Percentiles rank a stretch among this genome's conserved stretches.
These are phyloP conservation scores for Apostasia shenzhenica DNA, from an alignment of 106 monocot genomes.

Conservation along the genomic window DNA sequence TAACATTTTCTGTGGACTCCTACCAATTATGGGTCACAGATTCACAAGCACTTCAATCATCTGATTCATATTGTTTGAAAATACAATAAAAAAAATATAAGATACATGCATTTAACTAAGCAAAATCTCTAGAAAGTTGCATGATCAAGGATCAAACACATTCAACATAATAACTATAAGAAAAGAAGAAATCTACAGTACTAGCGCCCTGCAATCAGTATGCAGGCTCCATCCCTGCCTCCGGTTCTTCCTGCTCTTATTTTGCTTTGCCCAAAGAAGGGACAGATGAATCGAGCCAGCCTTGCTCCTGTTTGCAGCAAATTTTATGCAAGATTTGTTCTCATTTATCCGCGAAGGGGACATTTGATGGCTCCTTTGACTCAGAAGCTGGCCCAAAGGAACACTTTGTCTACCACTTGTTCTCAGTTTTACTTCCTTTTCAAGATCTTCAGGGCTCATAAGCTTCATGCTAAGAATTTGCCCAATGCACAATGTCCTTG, in stretches of 20 bases:
- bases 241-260: conserved; percentile 35
- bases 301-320: conserved; percentile 36
- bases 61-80: too few species aligned
- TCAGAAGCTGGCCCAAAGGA: conserved; percentile 54
- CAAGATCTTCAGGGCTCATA: conserved; percentile 21
- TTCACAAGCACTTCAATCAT: too few species aligned
- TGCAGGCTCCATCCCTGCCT: conserved; percentile 3
- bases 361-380: conserved; percentile 21
- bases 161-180: too few species aligned
- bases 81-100: too few species aligned
- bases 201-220: conserved; percentile 8
- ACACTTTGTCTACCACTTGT: conserved; percentile 24
- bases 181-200: neutral
- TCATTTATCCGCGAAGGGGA: conserved; percentile 23
- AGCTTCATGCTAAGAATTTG: conserved; percentile 62
- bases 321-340: conserved; percentile 16
- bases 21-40: too few species aligned
- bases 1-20: too few species aligned
- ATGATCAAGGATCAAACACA: too few species aligned
- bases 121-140: too few species aligned
- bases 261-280: conserved; percentile 29
- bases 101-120: too few species aligned
- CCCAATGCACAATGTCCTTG: conserved; percentile 46
- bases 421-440: conserved; percentile 1
- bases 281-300: conserved; percentile 38